Evolutionary conservation across 2,329 filamentous ascomycete species (phyloP).

Genomic region (Fusarium caatingaense): DNA sequence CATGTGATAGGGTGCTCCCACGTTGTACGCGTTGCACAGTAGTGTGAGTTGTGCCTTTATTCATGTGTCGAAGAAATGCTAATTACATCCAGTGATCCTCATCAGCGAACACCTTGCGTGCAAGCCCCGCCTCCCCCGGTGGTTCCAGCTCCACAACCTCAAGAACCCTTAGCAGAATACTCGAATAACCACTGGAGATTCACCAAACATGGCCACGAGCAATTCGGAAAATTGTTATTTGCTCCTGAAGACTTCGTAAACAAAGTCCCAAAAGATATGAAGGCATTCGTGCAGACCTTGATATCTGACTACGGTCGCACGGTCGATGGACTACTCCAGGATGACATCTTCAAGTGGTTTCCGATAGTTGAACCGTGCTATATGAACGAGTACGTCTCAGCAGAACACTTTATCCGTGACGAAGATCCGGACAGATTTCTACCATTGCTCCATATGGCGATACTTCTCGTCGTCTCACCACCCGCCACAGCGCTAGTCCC

Average conservation of each 20-base stretch:
- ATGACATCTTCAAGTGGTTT: neutral
- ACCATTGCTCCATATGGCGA: neutral
- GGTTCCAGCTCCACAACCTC: too few relatives aligned
- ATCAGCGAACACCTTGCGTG: too few relatives aligned
- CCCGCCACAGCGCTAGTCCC: neutral
- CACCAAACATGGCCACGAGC: neutral
- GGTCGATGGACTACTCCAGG: neutral
- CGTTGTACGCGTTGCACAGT: neutral
- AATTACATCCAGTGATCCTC: too few relatives aligned
- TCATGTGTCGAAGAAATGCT: too few relatives aligned
- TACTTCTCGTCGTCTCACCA: neutral
- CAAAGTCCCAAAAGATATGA: neutral
- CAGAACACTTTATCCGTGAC: too few relatives aligned
- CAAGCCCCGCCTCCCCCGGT: too few relatives aligned
- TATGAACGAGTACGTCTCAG: neutral
- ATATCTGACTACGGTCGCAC: neutral
- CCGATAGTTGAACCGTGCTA: neutral
- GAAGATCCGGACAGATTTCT: neutral
- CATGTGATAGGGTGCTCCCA: neutral
- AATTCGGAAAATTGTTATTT: neutral
- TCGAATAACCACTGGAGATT: neutral
- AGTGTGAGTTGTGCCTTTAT: neutral
- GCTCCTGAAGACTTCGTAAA: accelerated
- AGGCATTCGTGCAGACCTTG: neutral
- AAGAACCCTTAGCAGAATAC: neutral